Percentiles rank a stretch among this genome's conserved stretches.
Conservation (phyloP, 495 filamentous ascomycete species). For the Xylaria palmicola region DNA sequence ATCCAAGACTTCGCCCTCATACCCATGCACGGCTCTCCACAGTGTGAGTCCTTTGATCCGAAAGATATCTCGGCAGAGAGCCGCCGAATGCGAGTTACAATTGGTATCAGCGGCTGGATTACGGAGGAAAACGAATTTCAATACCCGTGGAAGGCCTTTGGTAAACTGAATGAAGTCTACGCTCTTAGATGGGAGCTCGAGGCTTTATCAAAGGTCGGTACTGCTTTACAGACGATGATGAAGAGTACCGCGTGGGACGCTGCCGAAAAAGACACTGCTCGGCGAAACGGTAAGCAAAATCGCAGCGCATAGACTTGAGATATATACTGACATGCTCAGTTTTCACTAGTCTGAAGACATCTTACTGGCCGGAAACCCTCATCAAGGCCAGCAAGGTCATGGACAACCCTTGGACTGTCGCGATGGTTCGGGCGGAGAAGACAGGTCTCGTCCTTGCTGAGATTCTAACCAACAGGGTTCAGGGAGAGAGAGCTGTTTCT, state of each 20-base stretch:
- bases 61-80: constrained; percentile 39
- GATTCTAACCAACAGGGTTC: constrained; percentile 79
- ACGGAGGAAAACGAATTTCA: constrained; percentile 67
- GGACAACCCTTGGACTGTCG: constrained; percentile 87
- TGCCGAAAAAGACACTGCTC: constrained; percentile 73
- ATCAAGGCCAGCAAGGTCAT: constrained; percentile 77
- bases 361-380: constrained; percentile 73
- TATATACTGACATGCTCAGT: constrained; percentile 42
- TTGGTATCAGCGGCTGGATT: constrained; percentile 83
- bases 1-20: constrained; percentile 88
- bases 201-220: constrained; percentile 72
- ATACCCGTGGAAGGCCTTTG: constrained; percentile 74
- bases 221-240: constrained; percentile 69
- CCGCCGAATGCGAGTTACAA: constrained; percentile 73
- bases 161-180: constrained; percentile 71
- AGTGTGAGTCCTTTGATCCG: constrained; percentile 37
- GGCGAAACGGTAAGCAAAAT: constrained; percentile 39
- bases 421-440: constrained; percentile 81
- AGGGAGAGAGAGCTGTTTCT: constrained; percentile 85
- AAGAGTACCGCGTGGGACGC: constrained; percentile 74
- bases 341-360: constrained; percentile 67
- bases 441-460: constrained; percentile 83
- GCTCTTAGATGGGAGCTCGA: constrained; percentile 83
- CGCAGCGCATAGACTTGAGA: constrained; percentile 6
- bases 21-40: constrained; percentile 56